Base-by-base conservation (phyloP, 2,329 filamentous ascomycete species). In the Colletotrichum higginsianum region DNA sequence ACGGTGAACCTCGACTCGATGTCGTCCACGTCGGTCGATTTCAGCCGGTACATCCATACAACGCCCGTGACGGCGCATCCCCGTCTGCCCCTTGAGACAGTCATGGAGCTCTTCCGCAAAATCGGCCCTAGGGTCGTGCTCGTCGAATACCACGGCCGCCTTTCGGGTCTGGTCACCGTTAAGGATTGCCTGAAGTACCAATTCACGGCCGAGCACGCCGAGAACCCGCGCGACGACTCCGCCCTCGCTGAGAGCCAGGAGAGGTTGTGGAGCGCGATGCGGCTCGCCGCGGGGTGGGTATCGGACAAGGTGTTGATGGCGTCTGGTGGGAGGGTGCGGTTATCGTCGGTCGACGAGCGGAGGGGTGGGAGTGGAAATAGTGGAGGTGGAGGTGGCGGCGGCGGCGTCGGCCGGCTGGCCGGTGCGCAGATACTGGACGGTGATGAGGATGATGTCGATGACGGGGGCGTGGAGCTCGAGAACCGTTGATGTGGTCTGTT, bases 71-170 rank as follows among this genome's bases (percentile, higher is more conserved):
- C 95, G 0, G 95, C 95, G 1, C 96, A 99, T 78, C 96, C 96
- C 0, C 91, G 94, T 1, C 89, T 98, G 0, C 93, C 96, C 0
- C 90, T 99, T 0, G 96, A 99, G 82, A 99, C 96, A 0, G 96
- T 97, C 42, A 98, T 99, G 95, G 96, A 99, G 79, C 87, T 99
- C 13, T 99, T 99, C 86, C 96, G 96, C 81, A 99, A 98, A 84
- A 97, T 99, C 80, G 96, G 96, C 0, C 96, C 96, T 0, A 90
- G 96, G 1, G 95, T 98, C 7, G 96, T 99, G 61, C 87, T 99
- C 4, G 92, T 98, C 49, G 96, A 99, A 81, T 93, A 98, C 79
- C 93, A 94, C 70, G 96, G 96, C 16, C 90, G 90, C 61, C 87
- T 99, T 2, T 90, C 89, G 0, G 96, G 96, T 0, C 87, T 99